Evolutionary conservation across 768 basidiomycete species (phyloP), one percentile per base, ranked within the genome.

Genomic region (Ramaria rubella): DNA sequence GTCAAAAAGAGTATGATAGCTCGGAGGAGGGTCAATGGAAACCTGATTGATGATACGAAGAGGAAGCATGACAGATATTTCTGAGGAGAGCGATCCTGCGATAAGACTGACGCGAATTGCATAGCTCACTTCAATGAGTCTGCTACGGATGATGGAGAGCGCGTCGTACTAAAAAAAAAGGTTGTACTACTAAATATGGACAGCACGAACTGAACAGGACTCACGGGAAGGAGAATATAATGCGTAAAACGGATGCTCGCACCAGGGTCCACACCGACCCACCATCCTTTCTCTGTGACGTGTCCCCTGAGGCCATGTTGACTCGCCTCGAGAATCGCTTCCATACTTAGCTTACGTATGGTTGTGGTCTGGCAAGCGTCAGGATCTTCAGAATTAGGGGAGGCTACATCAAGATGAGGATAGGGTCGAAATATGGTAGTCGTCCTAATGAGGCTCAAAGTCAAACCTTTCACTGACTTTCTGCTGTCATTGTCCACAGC

Each of bases 211-310:
- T 50, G 43, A 60, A 42, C 24, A n/a, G 43, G 15, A 72, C 86
- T 71, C 65, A 94, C 93, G 26, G 93, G 92, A 40, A 94, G 64
- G 8, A 80, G 65, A 6, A 96, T 75, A 52, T 77, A 81, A 64
- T 90, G 85, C 15, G 78, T 77, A 68, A 92, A 90, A 19, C 81
- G 76, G 8, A 76, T 70, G 5, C 74, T 73, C 59, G 85, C 81
- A 1, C 82, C 81, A 3, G 86, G 73, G 14, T 73, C 70, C 5
- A 94, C 82, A 7, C 94, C 94, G 5, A 81, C 76, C 92, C 93
- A 95, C 87, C 90, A 95, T 1, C 92, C 93, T 63, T 83, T 85
- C 23, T 83, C 87, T 40, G 87, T 91, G 9, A 86, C 87, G 65
- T 82, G 78, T 2, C 87, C 87, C 59, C 79, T 78, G 6, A 81